These are phyloP conservation scores for Exophiala calicioides DNA, from an alignment of 2,329 filamentous ascomycete species.

Conservation along the genomic window DNA sequence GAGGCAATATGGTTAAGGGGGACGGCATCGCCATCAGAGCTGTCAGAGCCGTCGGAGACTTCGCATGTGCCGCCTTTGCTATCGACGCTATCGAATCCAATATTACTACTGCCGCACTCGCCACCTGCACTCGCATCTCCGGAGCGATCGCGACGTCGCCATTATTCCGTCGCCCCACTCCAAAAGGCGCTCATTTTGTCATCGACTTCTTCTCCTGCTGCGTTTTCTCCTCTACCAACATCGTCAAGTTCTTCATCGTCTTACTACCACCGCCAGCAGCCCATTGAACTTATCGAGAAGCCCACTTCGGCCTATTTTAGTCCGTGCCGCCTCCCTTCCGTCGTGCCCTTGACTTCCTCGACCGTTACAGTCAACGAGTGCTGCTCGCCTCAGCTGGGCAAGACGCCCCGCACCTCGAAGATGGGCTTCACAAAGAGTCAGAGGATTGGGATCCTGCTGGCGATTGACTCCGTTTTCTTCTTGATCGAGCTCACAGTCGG, in stretches of 20 bases:
- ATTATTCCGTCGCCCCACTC: too few relatives aligned
- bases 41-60: too few relatives aligned
- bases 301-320: conserved; percentile 21
- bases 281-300: conserved; percentile 12
- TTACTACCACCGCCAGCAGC: conserved; percentile 2
- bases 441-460: conserved; percentile 89
- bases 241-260: conserved; percentile 6
- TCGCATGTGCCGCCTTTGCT: too few relatives aligned
- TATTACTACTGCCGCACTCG: too few relatives aligned
- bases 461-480: conserved; percentile 87
- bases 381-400: conserved; percentile 21
- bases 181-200: too few relatives aligned
- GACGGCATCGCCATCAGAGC: too few relatives aligned
- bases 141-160: too few relatives aligned
- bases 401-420: conserved; percentile 4
- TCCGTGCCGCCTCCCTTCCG: conserved; percentile 5
- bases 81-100: too few relatives aligned
- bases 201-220: not conserved
- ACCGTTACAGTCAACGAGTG: conserved; percentile 28
- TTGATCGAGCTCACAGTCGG: conserved; percentile 80
- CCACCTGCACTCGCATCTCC: too few relatives aligned
- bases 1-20: too few relatives aligned
- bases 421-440: conserved; percentile 78
- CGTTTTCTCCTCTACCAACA: conserved; percentile 12
- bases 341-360: conserved; percentile 17